Conservation (phyloP, 2,329 filamentous ascomycete genomes). For the Trichophyton rubrum region DNA sequence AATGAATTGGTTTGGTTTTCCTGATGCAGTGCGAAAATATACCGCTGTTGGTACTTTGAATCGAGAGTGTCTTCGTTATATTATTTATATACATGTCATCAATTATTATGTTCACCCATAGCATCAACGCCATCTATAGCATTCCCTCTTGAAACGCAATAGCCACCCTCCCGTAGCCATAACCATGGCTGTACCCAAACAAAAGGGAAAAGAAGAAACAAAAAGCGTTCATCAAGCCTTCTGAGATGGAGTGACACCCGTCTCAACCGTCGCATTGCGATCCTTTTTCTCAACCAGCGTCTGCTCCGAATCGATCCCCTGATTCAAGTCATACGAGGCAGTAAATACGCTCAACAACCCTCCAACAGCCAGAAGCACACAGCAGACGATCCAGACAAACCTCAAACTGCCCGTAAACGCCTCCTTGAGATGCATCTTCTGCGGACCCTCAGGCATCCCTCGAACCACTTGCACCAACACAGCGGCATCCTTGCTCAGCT, state of each 20-base stretch:
- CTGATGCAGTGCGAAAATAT: no score
- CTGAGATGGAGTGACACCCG: background rate
- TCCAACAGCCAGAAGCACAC: constrained; percentile 40
- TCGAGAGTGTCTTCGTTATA: no score
- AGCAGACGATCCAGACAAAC: constrained; percentile 46
- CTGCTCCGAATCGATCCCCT: constrained; percentile 37
- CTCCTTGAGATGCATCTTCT: constrained; percentile 36
- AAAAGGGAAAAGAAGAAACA: background rate
- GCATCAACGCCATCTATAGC: no score
- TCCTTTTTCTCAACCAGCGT: constrained; percentile 32
- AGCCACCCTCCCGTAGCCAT: no score
- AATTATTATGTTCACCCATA: no score
- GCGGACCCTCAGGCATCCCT: constrained; percentile 34
- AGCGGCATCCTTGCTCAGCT: constrained; percentile 46
- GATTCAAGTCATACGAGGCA: constrained; percentile 38
- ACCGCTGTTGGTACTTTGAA: no score
- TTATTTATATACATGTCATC: no score
- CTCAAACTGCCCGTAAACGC: constrained; percentile 44
- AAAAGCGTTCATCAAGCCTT: background rate
- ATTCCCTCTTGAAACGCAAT: no score
- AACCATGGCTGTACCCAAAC: no score
- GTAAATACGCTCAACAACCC: constrained; percentile 43
- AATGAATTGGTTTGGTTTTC: background rate
- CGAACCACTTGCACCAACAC: constrained; percentile 48
- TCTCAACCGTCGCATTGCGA: background rate